phyloP scores from a whole-genome alignment of 1,284 basidiomycete genomes.

The Trametes hirsuta region DNA sequence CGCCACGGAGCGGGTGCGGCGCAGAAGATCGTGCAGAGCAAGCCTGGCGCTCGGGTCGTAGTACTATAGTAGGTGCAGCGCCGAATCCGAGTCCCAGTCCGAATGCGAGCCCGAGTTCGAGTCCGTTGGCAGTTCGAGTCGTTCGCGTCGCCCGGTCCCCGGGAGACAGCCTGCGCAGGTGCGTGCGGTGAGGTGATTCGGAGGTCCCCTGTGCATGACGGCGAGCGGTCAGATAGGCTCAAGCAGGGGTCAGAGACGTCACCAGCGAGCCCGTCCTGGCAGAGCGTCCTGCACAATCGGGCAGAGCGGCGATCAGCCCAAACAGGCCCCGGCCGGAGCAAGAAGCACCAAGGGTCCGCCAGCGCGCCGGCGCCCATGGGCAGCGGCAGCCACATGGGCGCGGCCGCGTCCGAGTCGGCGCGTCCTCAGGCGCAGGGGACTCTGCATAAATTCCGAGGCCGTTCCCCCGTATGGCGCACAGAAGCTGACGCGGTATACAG shows the following conservation, averaged over 20 bases:
- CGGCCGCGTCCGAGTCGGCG: not conserved
- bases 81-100: no score
- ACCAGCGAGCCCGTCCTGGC: not conserved
- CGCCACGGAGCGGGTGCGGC: no score
- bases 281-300: not conserved
- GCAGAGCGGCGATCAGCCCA: conserved; percentile 2
- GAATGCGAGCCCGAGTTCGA: no score
- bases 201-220: not conserved
- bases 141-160: no score
- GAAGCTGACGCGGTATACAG: no score
- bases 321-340: conserved; percentile 2
- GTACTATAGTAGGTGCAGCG: no score
- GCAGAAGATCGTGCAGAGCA: no score
- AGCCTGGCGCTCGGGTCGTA: no score
- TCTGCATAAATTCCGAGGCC: no score
- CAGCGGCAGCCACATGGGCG: conserved; percentile 5
- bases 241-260: not conserved
- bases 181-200: not conserved
- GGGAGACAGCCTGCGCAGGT: not conserved
- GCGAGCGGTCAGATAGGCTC: not conserved
- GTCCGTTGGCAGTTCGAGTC: no score
- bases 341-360: not conserved
- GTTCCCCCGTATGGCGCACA: no score
- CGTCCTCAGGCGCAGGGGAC: no score
- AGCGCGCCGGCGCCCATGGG: conserved; percentile 3